Evolutionary conservation across 1,139 yeast species (phyloP), one percentile per base, ranked within the genome.

Genomic region (Hansenula anomala): DNA sequence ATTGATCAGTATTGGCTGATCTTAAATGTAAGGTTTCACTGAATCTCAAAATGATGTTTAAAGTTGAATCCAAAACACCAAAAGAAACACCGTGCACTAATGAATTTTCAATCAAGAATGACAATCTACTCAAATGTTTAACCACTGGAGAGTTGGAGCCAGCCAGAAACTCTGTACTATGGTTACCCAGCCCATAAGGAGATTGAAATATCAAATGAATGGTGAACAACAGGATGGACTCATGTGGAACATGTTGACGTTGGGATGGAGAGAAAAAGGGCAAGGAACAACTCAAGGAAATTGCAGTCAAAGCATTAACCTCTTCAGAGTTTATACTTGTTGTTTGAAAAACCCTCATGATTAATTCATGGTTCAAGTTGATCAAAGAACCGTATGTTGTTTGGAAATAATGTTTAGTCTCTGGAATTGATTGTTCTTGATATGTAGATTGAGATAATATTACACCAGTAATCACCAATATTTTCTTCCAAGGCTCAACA

Each of bases 401-500:
- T 9, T 40, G 33, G 28, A 54, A 48, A 38, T 34, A 52, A 1
- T 35, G 28, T 9, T 34, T 33, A 1, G 54, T 51, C 35, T 54
- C 57, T 4, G 56, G 56, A 15, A 45, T 38, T 6, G 42, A 30
- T 27, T 47, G 42, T 17, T 62, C 60, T 41, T 68, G 66, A 43
- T 74, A 55, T 33, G 67, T 46, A 2, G 60, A 59, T 38, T 60
- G 63, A 0, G 81, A 66, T 14, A 75, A 53, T 16, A 67, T 43
- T 18, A 81, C 54, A 0, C 89, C 90, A 0, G 80, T 60, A 12
- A 80, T 55, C 1, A 80, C 60, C 0, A 87, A 81, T 14, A 75
- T 46, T 3, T 71, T 71, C 51, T 75, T 76, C 87, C 87, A 79
- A 40, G 70, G 50, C 9, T 49, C 55, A 4, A 28, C 48, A 29